Evolutionary conservation across 1,284 basidiomycete species (phyloP).

Genomic region (Leccinum fuscescens): DNA sequence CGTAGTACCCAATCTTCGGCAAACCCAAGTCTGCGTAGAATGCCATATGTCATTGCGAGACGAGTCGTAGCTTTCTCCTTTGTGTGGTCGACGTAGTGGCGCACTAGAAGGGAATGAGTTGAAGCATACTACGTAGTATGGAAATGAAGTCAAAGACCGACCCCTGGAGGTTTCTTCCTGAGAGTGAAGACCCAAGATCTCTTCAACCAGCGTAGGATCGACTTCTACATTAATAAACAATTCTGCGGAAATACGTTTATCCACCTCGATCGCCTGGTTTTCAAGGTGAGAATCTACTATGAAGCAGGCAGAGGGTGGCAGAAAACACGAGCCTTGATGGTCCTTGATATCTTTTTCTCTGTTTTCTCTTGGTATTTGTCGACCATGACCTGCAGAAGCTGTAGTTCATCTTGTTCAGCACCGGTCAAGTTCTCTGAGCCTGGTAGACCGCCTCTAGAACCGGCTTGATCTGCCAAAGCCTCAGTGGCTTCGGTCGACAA

Average conservation of each 20-base stretch:
- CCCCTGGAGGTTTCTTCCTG: constrained; percentile 32
- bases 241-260: constrained; percentile 72
- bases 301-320: neutral
- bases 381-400: constrained; percentile 58
- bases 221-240: constrained; percentile 62
- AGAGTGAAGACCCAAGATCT: constrained; percentile 55
- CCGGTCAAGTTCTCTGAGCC: constrained; percentile 32
- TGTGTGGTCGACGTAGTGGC: constrained; percentile 44
- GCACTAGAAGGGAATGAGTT: constrained; percentile 29
- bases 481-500: constrained; percentile 9
- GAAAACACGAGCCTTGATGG: constrained; percentile 42
- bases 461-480: neutral
- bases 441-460: constrained; percentile 8
- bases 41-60: constrained; percentile 79
- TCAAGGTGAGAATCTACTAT: constrained; percentile 1
- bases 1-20: constrained; percentile 65
- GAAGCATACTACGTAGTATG: neutral
- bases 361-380: constrained; percentile 86
- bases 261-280: constrained; percentile 76
- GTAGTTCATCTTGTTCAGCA: constrained; percentile 49
- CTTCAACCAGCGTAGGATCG: constrained; percentile 57
- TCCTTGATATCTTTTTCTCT: constrained; percentile 82
- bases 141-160: constrained; percentile 2
- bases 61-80: constrained; percentile 75
- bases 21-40: constrained; percentile 83